Base-by-base conservation (phyloP, 805 yeast species). In the Candida jianshihensis region DNA sequence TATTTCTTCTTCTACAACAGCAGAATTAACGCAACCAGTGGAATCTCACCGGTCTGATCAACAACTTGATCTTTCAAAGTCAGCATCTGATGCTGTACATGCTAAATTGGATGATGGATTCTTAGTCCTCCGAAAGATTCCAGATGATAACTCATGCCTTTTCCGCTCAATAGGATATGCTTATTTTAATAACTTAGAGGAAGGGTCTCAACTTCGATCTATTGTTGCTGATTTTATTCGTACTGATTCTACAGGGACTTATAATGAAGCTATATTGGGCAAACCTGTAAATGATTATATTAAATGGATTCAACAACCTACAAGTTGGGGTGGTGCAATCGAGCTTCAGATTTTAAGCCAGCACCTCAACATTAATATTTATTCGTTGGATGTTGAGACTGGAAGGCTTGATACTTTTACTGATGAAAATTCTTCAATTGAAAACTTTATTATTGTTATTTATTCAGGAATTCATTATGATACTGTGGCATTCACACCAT, bases 281-380 rank as follows among this genome's bases (percentile, higher is more conserved):
- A 46, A 64, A 63, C 57, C 70, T 0, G 54, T 60, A 2, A 49
- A 51, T 0, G 70, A 71, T 9, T 83, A 83, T 50, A 57, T 71
- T 24, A 42, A 57, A 6, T 83, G 92, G 90, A 83, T 83, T 17
- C 44, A 52, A 31, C 60, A 68, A 38, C 68, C 68, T 15, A 75
- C 68, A 25, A 69, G 81, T 14, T 83, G 92, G 94, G 94, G 94
- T 21, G 94, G 94, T 6, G 90, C 86, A 3, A 81, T 83, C 33
- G 94, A 83, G 51, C 57, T 82, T 31, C 74, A 77, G 8, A 78
- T 83, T 6, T 52, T 83, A 20, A 67, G 84, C 2, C 63, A 67
- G 24, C 64, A 68, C 42, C 63, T 79, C 28, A 61, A 63, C 5
- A 56, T 79, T 6, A 63, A 71, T 4, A 75, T 83, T 29, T 62